Evolutionary conservation across 108 stramenopile species (phyloP), one percentile per base, ranked within the genome.

Genomic region (Epithemia pelagica): DNA sequence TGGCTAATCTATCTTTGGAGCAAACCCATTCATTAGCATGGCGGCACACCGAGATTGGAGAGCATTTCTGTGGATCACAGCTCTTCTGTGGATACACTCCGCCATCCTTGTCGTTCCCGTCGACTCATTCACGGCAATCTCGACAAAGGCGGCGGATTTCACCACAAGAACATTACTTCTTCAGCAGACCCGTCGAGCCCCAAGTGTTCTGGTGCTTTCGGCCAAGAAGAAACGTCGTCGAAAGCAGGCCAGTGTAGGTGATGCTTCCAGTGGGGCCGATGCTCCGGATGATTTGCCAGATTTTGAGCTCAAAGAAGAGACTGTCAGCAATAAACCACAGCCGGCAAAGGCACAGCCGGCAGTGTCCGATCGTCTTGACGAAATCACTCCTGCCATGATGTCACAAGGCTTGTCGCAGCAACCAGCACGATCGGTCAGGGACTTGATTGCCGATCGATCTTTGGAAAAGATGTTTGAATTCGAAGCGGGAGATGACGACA

Each of bases 271-370:
- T 7, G 56, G 26, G 7, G 25, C 7, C 56, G 56, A 58, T 58
- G 22, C 7, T 58, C 18, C 56, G 21, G 73, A 73, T 32, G 86
- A 86, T 21, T 70, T 92, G 23, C 90, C 90, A 28, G 90, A 92
- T 19, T 92, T 92, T 73, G 87, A 89, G 52, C 31, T 85, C 33
- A 81, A 58, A 5, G 83, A 78, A 22, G 76, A 79, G 10, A 46
- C 28, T 71, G 62, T 24, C 72, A 69, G 64, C 74, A 80, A 58
- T 63, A 70, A 28, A 72, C 77, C 22, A 32, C n/a, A 28, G 67
- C 69, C 22, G n/a, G 63, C 26, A 46, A 33, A 29, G 65, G 53
- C 18, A 46, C 24, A 62, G 58, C 30, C 37, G 58, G 27, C 24
- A 37, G 32, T 1, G 30, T 58, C 19, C 30, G n/a, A 30, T 8